phyloP scores from a whole-genome alignment of 1,284 basidiomycete species.

The Sporisorium graminicola region DNA sequence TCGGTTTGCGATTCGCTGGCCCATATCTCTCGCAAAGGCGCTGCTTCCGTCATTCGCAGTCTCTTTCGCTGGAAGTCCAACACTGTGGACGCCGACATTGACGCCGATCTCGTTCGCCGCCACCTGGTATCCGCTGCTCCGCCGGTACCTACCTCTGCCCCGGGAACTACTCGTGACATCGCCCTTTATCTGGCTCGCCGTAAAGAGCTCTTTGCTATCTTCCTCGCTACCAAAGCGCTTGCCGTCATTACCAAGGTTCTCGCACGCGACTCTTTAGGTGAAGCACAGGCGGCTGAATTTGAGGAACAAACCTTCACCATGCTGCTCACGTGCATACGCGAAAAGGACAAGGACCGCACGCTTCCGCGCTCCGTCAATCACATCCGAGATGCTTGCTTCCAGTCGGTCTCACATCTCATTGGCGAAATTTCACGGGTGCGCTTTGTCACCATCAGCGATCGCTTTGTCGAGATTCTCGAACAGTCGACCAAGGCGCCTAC shows the following conservation, averaged over 20 bases:
- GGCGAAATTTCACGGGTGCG: constrained; percentile 61
- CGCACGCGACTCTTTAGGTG: constrained; percentile 25
- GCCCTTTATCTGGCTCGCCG: constrained; percentile 52
- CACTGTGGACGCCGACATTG: constrained; percentile 38
- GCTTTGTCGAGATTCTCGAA: constrained; percentile 63
- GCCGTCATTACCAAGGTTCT: constrained; percentile 44
- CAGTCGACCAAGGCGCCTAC: constrained; percentile 51
- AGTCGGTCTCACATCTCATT: constrained; percentile 59
- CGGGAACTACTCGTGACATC: constrained; percentile 34
- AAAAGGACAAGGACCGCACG: constrained; percentile 53
- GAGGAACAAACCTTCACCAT: constrained; percentile 59
- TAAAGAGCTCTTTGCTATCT: constrained; percentile 53
- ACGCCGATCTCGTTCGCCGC: constrained; percentile 42
- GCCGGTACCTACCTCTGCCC: neutral
- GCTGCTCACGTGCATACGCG: constrained; percentile 59
- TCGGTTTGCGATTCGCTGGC: constrained; percentile 83
- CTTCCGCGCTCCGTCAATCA: constrained; percentile 38
- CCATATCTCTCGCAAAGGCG: constrained; percentile 85
- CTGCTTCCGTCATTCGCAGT: constrained; percentile 86
- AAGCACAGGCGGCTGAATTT: constrained; percentile 49
- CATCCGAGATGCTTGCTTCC: constrained; percentile 60
- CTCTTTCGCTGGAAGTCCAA: constrained; percentile 84
- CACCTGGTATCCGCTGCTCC: constrained; percentile 31
- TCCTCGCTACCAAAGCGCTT: constrained; percentile 47
- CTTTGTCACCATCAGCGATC: constrained; percentile 63